Percentiles rank a stretch among this genome's conserved stretches.
These are phyloP conservation scores for Magnusiomyces magnusii DNA, from an alignment of 1,139 yeast species.

Conservation along the genomic window DNA sequence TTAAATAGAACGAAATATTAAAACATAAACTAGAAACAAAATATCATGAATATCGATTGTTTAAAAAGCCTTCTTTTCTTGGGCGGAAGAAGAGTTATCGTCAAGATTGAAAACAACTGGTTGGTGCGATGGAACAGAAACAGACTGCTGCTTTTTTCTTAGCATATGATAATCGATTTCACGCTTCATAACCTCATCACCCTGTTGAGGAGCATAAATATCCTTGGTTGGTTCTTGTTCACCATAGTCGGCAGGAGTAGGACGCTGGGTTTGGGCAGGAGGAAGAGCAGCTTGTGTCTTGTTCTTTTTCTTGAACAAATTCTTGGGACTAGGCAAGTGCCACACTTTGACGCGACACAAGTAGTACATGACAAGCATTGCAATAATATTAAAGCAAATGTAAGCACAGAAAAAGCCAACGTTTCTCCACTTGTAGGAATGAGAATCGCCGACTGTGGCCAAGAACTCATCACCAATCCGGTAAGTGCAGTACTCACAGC, in stretches of 20 bases:
- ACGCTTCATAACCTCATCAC: background rate
- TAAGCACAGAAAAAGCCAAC: constrained; percentile 54
- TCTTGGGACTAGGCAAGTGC: background rate
- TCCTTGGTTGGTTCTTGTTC: background rate
- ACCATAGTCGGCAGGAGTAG: background rate
- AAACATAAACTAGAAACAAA: background rate
- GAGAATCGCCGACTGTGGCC: constrained; percentile 36
- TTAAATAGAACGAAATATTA: background rate
- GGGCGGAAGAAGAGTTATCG: background rate
- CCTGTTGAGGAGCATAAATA: background rate
- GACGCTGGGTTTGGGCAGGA: background rate
- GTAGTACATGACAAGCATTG: constrained; percentile 40
- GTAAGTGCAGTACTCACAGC: constrained; percentile 44
- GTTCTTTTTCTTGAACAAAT: background rate
- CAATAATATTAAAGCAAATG: constrained; percentile 45
- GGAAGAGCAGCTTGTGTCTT: background rate
- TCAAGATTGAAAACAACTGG: background rate
- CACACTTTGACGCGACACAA: constrained; percentile 18
- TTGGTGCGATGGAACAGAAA: background rate
- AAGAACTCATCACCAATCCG: constrained; percentile 40
- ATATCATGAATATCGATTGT: background rate
- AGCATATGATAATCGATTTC: background rate
- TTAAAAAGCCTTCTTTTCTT: background rate
- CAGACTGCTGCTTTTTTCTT: background rate
- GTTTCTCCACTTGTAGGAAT: constrained; percentile 54